phyloP scores from a whole-genome alignment of 2,329 filamentous ascomycete genomes.

The Tolypocladium endophyticum region DNA sequence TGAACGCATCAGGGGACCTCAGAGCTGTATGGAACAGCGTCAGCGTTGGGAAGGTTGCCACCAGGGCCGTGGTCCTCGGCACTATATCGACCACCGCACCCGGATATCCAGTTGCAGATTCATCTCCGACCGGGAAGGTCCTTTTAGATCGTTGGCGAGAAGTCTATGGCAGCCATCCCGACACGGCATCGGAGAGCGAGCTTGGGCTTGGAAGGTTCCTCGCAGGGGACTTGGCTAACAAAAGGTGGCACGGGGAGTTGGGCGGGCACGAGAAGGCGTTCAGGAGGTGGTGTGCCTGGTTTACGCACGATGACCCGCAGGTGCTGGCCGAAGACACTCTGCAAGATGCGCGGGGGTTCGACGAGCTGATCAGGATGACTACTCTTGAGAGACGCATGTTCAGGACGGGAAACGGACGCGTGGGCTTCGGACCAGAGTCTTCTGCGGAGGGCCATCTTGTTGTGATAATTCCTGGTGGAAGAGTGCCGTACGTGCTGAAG shows the following conservation, averaged over 20 bases:
- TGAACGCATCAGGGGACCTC: background rate
- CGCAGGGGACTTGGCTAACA: background rate
- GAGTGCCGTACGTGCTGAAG: background rate
- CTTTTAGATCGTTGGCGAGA: background rate
- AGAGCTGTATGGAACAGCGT: background rate
- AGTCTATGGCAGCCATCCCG: background rate
- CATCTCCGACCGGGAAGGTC: background rate
- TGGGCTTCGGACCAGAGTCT: background rate
- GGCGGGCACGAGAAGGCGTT: background rate
- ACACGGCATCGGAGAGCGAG: background rate
- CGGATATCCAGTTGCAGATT: background rate
- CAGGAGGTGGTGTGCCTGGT: background rate
- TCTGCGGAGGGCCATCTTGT: background rate
- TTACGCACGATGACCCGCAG: background rate
- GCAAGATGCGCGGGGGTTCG: background rate
- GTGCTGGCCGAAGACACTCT: background rate
- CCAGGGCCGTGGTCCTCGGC: background rate
- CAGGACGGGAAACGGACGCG: background rate
- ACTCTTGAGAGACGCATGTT: background rate
- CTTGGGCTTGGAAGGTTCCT: background rate
- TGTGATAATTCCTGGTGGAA: background rate
- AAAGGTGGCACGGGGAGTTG: background rate
- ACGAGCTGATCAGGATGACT: background rate
- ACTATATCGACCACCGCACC: background rate
- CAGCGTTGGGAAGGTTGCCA: background rate